A percentile compares a stretch with the other conserved stretches of the same genome.
These are phyloP conservation scores for Meripilus lineatus DNA, from an alignment of 1,284 basidiomycete genomes.

Conservation along the genomic window DNA sequence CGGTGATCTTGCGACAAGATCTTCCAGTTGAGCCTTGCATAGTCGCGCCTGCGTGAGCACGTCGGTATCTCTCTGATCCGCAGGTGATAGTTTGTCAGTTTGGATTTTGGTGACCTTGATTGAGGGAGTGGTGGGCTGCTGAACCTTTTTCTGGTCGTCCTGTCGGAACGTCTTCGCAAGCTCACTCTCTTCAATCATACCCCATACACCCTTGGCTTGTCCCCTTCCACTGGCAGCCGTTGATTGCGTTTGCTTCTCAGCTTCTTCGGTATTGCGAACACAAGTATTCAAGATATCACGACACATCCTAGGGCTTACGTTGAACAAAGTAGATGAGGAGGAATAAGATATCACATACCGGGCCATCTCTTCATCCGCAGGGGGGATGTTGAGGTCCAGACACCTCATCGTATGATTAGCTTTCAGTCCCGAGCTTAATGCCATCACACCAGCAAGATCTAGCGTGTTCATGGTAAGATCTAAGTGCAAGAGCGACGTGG, in stretches of 20 bases:
- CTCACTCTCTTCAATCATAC: slow-evolving; percentile 77
- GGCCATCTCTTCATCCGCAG: slow-evolving; percentile 87
- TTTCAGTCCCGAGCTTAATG: slow-evolving; percentile 81
- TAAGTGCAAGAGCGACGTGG: slow-evolving; percentile 81
- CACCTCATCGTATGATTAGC: slow-evolving; percentile 85
- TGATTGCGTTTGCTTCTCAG: slow-evolving; percentile 44
- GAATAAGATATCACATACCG: slow-evolving; percentile 41
- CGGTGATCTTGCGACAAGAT: slow-evolving; percentile 34
- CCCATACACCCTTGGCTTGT: slow-evolving; percentile 67
- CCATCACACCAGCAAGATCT: slow-evolving; percentile 90
- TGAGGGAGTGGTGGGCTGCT: slow-evolving; percentile 12
- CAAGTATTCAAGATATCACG: slow-evolving; percentile 79
- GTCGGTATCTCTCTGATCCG: slow-evolving; percentile 47
- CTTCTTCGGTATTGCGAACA: slow-evolving; percentile 87
- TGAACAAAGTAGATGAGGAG: background rate
- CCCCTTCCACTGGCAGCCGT: slow-evolving; percentile 33
- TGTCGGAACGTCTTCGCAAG: slow-evolving; percentile 63
- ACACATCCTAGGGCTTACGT: slow-evolving; percentile 48
- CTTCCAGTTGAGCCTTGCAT: slow-evolving; percentile 46
- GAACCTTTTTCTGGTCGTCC: slow-evolving; percentile 59
- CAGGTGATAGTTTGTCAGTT: slow-evolving; percentile 21
- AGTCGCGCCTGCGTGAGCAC: slow-evolving; percentile 46
- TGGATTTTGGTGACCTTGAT: background rate
- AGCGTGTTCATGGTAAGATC: slow-evolving; percentile 81
- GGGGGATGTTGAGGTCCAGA: slow-evolving; percentile 89